A percentile compares a stretch with the other conserved stretches of the same genome.
phyloP scores from a whole-genome alignment of 305 asterid species.

The Solanum aculeatissimum region DNA sequence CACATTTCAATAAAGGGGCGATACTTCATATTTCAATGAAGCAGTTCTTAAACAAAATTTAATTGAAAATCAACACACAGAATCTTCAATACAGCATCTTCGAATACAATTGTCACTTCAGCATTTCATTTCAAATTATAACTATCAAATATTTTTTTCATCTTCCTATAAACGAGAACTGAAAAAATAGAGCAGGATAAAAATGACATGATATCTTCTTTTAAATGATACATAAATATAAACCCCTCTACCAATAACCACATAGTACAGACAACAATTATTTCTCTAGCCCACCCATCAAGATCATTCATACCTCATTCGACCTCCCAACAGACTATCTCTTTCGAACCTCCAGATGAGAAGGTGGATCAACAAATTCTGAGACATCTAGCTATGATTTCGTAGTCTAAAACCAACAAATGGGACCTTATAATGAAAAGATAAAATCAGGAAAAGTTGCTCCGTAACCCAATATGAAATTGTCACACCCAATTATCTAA shows the following conservation, averaged over 20 bases:
- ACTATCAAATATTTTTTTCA: neutral
- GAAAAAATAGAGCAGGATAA: neutral
- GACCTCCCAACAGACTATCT: neutral
- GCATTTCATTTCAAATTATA: neutral
- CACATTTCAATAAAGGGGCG: neutral
- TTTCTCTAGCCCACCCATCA: neutral
- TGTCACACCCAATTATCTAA: conserved; percentile 2
- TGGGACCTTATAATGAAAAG: neutral
- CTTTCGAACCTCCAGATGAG: neutral
- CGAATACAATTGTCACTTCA: neutral
- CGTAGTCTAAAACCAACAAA: neutral
- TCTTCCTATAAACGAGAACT: neutral
- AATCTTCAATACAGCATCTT: neutral
- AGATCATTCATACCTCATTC: neutral
- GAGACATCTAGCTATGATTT: neutral
- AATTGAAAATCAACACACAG: neutral
- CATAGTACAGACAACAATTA: neutral
- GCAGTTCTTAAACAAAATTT: neutral
- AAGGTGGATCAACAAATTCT: neutral
- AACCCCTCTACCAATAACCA: neutral
- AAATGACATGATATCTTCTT: neutral
- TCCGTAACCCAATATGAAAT: conserved; percentile 6
- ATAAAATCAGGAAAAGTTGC: neutral
- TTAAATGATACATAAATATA: neutral
- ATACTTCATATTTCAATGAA: neutral